Evolutionary conservation across 2,329 filamentous ascomycete genomes (phyloP).

Genomic region (Zopfia rhizophila): DNA sequence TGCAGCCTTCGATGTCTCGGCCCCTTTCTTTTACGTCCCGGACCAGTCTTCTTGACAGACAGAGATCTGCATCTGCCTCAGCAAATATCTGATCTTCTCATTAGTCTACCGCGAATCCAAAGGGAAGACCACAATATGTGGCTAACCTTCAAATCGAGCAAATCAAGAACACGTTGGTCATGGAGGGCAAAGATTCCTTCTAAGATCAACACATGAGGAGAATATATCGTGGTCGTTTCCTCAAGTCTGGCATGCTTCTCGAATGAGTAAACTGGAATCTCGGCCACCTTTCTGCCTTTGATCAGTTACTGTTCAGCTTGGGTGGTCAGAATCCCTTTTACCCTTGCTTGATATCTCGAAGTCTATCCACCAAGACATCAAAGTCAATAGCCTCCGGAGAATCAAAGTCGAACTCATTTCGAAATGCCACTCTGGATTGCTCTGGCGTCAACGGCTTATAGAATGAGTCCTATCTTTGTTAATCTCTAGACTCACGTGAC

Average conservation of each 20-base stretch:
- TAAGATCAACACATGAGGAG: constrained; percentile 91
- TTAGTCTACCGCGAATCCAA: neutral
- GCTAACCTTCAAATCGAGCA: constrained; percentile 87
- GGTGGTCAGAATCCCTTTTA: constrained; percentile 58
- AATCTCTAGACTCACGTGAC: constrained; percentile 37
- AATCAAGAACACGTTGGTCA: constrained; percentile 82
- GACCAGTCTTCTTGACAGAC: constrained; percentile 84
- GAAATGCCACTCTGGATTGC: constrained; percentile 81
- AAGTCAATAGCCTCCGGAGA: constrained; percentile 95
- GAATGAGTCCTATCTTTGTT: constrained; percentile 81
- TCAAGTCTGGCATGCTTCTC: constrained; percentile 84
- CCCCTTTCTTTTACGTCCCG: constrained; percentile 91
- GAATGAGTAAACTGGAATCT: constrained; percentile 96
- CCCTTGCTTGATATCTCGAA: constrained; percentile 91
- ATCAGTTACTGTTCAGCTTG: constrained; percentile 24
- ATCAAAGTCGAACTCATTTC: constrained; percentile 96
- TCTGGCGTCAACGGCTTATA: constrained; percentile 89
- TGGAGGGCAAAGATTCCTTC: constrained; percentile 97
- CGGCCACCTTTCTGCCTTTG: constrained; percentile 75
- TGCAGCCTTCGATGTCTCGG: constrained; percentile 91
- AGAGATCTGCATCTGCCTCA: constrained; percentile 94
- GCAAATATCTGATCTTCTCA: constrained; percentile 79
- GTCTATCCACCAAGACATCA: constrained; percentile 80
- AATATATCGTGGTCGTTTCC: constrained; percentile 89
- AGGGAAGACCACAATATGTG: too few species aligned